Evolutionary conservation across 805 yeast species (phyloP).

Genomic region (Metschnikowia reukaufii): DNA sequence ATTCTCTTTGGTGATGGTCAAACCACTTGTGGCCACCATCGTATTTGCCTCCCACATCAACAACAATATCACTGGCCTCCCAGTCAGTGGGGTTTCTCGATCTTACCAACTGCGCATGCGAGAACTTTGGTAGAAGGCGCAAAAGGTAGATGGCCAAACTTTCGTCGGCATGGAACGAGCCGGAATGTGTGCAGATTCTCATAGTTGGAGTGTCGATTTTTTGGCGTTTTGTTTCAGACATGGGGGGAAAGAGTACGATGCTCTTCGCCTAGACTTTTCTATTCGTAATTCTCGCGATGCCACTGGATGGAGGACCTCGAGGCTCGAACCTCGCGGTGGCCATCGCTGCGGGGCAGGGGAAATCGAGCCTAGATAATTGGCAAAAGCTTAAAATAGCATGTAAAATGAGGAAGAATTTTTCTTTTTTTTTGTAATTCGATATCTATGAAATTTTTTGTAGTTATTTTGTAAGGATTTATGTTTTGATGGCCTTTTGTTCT

Average conservation of each 20-base stretch:
- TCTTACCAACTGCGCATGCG: slow-evolving; percentile 69
- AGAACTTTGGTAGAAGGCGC: slow-evolving; percentile 64
- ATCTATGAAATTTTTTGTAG: no score
- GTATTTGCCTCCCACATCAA: slow-evolving; percentile 92
- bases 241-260: slow-evolving; percentile 10
- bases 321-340: background rate
- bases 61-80: slow-evolving; percentile 87
- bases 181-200: slow-evolving; percentile 87
- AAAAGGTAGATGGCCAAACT: slow-evolving; percentile 90
- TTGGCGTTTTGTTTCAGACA: slow-evolving; percentile 25
- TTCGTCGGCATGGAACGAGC: slow-evolving; percentile 97
- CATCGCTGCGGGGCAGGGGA: background rate
- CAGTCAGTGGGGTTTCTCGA: slow-evolving; percentile 81
- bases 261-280: slow-evolving; percentile 3
- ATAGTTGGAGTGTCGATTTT: slow-evolving; percentile 24
- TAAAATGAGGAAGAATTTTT: no score
- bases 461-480: no score
- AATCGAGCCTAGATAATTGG: background rate
- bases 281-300: slow-evolving; percentile 12
- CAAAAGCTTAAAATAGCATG: background rate
- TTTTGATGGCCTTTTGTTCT: no score
- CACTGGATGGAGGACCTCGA: slow-evolving; percentile 11
- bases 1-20: slow-evolving; percentile 97
- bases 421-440: no score
- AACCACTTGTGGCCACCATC: slow-evolving; percentile 74